Evolutionary conservation across 2,329 filamentous ascomycete genomes (phyloP), one percentile per base, ranked within the genome.

Genomic region (Fusarium veterinarium): DNA sequence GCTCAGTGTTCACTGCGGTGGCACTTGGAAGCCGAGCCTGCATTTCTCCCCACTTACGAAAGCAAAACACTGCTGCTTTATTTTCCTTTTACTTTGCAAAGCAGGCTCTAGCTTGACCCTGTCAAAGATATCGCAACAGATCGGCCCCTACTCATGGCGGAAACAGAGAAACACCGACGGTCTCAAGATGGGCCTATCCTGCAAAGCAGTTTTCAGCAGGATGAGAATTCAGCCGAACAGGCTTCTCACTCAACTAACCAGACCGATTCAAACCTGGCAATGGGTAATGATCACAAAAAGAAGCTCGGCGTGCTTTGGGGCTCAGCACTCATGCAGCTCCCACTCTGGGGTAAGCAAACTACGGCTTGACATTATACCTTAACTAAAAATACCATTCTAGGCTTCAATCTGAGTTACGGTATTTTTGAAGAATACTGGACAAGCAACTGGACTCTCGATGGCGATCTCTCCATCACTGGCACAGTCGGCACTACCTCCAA

Each of bases 391-490:
- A 8, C 11, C 8, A 17, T 19, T 19, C 3, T 13, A 58, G 55
- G 55, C 23, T 58, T 58, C 19, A 49, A 48, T 20, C 20, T 58
- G 9, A 58, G 55, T 14, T 58, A 58, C 3, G 55, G 55, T 37
- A 48, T 58, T 14, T 28, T 58, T 37, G 55, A 58, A 49, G 55
- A 58, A 35, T 58, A 58, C 14, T 58, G 55, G 55, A 58, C 31
- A 17, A 58, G 33, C 6, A 48, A 58, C 19, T 58, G 55, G 55
- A 58, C 41, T 10, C 55, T 58, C 0, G 13, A 49, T 13, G 55
- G 55, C 8, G 19, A 49, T 13, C 41, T 37, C 13, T 46, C 55
- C 25, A 48, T 58, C 19, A 58, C 55, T n/a, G 55, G 55, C 8
- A 58, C 44, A 6, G 55, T 58, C 4, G 55, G 55, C 13, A 58